Base-by-base conservation (phyloP, 257 asterid genomes). In the Knoxia roxburghii region DNA sequence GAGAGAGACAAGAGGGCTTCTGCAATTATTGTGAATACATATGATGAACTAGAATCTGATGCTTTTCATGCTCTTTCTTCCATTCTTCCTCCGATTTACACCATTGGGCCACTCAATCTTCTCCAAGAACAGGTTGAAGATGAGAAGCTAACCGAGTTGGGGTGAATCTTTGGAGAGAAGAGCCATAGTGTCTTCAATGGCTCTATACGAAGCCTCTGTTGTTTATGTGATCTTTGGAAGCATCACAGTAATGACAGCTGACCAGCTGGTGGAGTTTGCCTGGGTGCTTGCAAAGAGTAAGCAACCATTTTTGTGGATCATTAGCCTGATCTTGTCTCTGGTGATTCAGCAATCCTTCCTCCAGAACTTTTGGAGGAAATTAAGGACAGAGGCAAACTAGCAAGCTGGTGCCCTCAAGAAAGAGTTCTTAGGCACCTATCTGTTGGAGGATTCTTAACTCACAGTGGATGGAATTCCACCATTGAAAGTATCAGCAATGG, bases 351-450 rank as follows among this genome's bases (percentile, higher is more conserved):
- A 30, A 11, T 64, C 7, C 29, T 49, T 27, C 46, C 46, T 10
- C 40, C 15, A 1, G 45, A 64, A 26, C 49, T 65, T 14, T 2
- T 65, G 30, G 48, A 29, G 32, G 60, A 65, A 26, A 49, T 40
- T 0, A 49, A 65, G 21, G 69, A 65, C 15, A 49, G 69, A n/a
- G 69, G 69, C 11, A 24, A 27, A 6, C 35, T 65, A 48, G 70
- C 70, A 18, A 50, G 60, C 29, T 65, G 70, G 70, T 65, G 70
- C 23, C 48, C 48, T 17, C 70, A 65, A n/a, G 60, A 32, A 51
- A 12, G 50, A 18, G 60, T 65, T 29, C 32, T 65, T 24, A 49
- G 21, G 29, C 70, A 65, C 21, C 60, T 60, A 2, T 49, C 70
- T 1, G 13, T 64, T 64, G 69, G 30, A 27, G 69, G 61, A 27